Percentiles rank a stretch among this genome's conserved stretches.
These are phyloP conservation scores for Furculomyces boomerangus DNA, from an alignment of 371 early-diverging fungal species.

Conservation along the genomic window DNA sequence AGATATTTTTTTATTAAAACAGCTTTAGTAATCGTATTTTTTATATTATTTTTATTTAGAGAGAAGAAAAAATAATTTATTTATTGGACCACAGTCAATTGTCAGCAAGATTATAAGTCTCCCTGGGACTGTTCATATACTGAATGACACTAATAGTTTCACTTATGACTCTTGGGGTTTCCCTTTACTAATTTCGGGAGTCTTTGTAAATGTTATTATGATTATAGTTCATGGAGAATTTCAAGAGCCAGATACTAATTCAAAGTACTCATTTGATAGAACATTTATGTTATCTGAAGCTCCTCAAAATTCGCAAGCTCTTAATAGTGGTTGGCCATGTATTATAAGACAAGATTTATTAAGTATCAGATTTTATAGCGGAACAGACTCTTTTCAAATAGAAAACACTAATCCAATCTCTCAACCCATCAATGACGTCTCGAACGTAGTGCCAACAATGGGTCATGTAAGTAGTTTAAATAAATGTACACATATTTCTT, in stretches of 20 bases:
- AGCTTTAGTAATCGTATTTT: too few species aligned
- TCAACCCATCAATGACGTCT: neutral
- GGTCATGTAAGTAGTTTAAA: too few species aligned
- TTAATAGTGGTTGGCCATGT: slow-evolving; percentile 17
- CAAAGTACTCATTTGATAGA: slow-evolving; percentile 14
- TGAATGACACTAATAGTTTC: slow-evolving; percentile 17
- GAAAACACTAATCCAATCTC: neutral
- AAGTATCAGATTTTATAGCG: slow-evolving; percentile 17
- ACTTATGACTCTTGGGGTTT: slow-evolving; percentile 16
- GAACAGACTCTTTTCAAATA: slow-evolving; percentile 11
- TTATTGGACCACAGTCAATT: slow-evolving; percentile 9
- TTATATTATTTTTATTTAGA: too few species aligned
- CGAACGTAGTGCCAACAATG: too few species aligned
- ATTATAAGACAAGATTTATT: slow-evolving; percentile 16
- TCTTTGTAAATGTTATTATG: slow-evolving; percentile 3
- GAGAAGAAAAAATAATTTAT: slow-evolving; percentile 9
- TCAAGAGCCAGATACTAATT: slow-evolving; percentile 5
- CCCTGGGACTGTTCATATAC: slow-evolving; percentile 14
- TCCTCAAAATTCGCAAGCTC: slow-evolving; percentile 13
- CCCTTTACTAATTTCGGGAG: slow-evolving; percentile 4
- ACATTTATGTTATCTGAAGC: slow-evolving; percentile 16
- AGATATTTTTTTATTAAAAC: too few species aligned
- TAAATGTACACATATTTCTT: too few species aligned
- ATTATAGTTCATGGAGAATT: slow-evolving; percentile 19
- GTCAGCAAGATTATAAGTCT: slow-evolving; percentile 9